Base-by-base conservation (phyloP, 805 yeast species). In the Candida broadrunensis region DNA sequence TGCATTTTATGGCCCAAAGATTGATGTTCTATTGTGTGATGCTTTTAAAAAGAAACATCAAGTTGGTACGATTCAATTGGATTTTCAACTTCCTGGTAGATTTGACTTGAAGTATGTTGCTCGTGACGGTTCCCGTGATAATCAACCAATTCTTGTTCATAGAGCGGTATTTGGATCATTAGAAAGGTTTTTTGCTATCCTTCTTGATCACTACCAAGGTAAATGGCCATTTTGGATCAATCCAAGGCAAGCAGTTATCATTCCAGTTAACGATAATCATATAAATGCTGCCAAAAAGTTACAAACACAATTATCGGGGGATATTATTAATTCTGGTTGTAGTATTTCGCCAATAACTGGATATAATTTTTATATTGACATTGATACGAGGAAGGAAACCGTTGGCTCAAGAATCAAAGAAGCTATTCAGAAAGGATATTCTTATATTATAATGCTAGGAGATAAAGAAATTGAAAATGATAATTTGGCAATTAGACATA, bases 141-240 rank as follows among this genome's bases (percentile, higher is more conserved):
- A 81, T 44, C 76, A 76, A 33, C 99, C 99, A 2, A 91, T 93
- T n/a, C 81, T 93, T 88, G 78, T 93, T 23, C 99, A 93, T 58
- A 73, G 99, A 41, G 99, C 99, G 0, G 88, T 91, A 2, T 88
- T 88, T 58, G 99, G 99, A 0, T 89, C 97, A 0, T 72, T 93
- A 7, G 99, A 93, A 60, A 73, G 99, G 54, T 93, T 93, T 56
- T 66, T 93, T 65, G 97, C 98, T 1, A 77, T 93, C 44, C 68
- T 93, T 45, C 80, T 93, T 38, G 98, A 93, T 58, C 95, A 90
- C 49, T 88, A 81, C 59, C 78, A 79, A 42, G 99, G 98, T 0
- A 83, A 83, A 50, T 93, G 98, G 98, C 99, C 99, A 8, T 89
- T 93, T 58, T 93, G 99, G 99, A 57, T 93, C 33, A 88, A 84